Evolutionary conservation across 1,284 basidiomycete species (phyloP).

Genomic region (Tilletia setariae): DNA sequence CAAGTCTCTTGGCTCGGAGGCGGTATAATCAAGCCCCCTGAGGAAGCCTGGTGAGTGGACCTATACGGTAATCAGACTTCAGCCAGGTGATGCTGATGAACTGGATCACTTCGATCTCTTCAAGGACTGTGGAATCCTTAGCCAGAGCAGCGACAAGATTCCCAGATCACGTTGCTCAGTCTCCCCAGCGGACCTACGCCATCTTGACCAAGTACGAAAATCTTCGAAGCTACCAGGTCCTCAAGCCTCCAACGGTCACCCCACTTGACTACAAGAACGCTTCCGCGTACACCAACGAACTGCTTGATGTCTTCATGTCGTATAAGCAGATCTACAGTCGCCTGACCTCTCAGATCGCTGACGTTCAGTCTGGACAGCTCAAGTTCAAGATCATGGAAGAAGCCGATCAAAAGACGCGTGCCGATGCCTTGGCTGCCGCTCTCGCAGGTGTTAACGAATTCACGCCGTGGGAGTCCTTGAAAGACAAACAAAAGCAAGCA

Average conservation of each 20-base stretch:
- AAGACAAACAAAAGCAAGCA: constrained; percentile 6
- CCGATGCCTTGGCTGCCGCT: background rate
- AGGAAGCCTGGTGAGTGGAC: constrained; percentile 7
- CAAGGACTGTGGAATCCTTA: constrained; percentile 8
- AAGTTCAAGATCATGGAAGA: constrained; percentile 17
- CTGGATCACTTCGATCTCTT: no score
- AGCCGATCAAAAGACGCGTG: background rate
- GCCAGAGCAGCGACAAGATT: constrained; percentile 13
- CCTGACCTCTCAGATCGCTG: constrained; percentile 4
- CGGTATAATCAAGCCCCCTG: constrained; percentile 16
- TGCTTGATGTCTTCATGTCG: constrained; percentile 17
- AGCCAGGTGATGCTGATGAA: no score
- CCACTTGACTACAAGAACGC: constrained; percentile 15
- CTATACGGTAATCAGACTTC: no score
- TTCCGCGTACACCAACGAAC: constrained; percentile 9
- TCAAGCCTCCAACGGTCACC: background rate
- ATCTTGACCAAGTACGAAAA: constrained; percentile 17
- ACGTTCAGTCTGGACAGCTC: background rate
- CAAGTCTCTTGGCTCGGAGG: constrained; percentile 16
- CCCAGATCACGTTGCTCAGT: constrained; percentile 13
- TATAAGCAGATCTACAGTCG: constrained; percentile 13
- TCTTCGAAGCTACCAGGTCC: constrained; percentile 11
- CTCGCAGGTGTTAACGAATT: background rate
- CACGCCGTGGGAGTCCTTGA: background rate
- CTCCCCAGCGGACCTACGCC: constrained; percentile 15